A percentile compares a stretch with the other conserved stretches of the same genome.
phyloP scores from a whole-genome alignment of 805 yeast species.

The Myxozyma mucilagina region DNA sequence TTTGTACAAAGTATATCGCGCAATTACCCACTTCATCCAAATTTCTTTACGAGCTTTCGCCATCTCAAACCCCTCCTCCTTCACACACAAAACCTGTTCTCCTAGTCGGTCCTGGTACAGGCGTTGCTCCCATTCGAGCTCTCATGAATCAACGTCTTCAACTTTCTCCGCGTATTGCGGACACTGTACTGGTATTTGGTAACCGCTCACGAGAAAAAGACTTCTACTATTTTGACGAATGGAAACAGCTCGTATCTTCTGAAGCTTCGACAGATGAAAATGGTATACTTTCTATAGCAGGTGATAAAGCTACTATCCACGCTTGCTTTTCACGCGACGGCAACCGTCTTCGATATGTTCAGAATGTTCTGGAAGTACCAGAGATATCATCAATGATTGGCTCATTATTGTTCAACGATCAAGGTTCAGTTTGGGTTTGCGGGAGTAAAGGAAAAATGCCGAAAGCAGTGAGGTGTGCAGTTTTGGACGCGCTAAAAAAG shows the following conservation, averaged over 20 bases:
- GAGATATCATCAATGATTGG: constrained; percentile 42
- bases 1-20: constrained; percentile 77
- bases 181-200: constrained; percentile 68
- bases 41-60: constrained; percentile 49
- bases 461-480: constrained; percentile 74
- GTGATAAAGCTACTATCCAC: not conserved
- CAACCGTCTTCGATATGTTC: constrained; percentile 27
- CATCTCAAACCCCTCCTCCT: constrained; percentile 46
- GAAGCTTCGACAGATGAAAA: constrained; percentile 40
- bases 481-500: constrained; percentile 49
- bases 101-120: constrained; percentile 92
- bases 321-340: constrained; percentile 47
- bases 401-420: constrained; percentile 52
- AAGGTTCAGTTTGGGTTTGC: constrained; percentile 76
- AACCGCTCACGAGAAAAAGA: constrained; percentile 68
- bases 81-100: constrained; percentile 56
- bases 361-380: constrained; percentile 4
- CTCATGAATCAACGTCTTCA: constrained; percentile 47
- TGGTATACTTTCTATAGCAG: not conserved
- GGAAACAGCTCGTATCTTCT: constrained; percentile 48
- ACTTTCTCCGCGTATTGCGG: constrained; percentile 33
- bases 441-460: constrained; percentile 98
- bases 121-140: constrained; percentile 88
- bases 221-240: constrained; percentile 59
- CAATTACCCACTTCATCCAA: constrained; percentile 50